Base-by-base conservation (phyloP, 208 protist species). In the Spongospora subterranea region DNA sequence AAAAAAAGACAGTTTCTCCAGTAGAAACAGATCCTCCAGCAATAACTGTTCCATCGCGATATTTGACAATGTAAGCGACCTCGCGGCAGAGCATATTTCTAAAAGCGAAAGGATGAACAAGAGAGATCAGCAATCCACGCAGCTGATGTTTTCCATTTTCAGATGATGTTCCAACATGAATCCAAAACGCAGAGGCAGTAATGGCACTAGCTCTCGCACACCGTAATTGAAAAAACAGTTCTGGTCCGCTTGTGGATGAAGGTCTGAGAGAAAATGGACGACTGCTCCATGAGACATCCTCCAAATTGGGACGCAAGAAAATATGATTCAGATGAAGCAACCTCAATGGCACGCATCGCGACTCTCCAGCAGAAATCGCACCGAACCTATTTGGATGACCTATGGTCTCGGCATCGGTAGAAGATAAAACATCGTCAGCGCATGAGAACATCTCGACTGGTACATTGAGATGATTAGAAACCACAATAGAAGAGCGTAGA, bases 261-360 rank as follows among this genome's bases (percentile, higher is more conserved):
- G 13, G 13, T 6, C 13, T 60, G 50, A 60, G 13, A 82, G 17
- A 39, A 35, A 82, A 43, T 43, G 71, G 71, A 17, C 11, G 6
- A 6, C n/a, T 13, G n/a, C 71, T 82, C 71, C 71, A 82, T 17
- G 17, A 17, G 6, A 45, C 35, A 20, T 6, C 6, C 13, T 35
- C 71, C 40, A 20, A 35, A 43, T 45, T 13, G 35, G 71, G 71
- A 6, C 71, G 71, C 6, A 82, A 20, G n/a, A 39, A 82, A n/a
- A 82, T 45, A n/a, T 35, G 71, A 45, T 82, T n/a, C 17, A 35
- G 40, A 82, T 82, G 71, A 35, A 82, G 71, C n/a, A 45, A n/a
- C 6, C 71, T 6, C 40, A 82, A 82, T 17, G 71, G 71, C 11
- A 82, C 71, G 17, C 17, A n/a, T 17, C 6, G n/a, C n/a, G 71